Base-by-base conservation (phyloP, 2,329 filamentous ascomycete species). In the Waltergamsia citrina region DNA sequence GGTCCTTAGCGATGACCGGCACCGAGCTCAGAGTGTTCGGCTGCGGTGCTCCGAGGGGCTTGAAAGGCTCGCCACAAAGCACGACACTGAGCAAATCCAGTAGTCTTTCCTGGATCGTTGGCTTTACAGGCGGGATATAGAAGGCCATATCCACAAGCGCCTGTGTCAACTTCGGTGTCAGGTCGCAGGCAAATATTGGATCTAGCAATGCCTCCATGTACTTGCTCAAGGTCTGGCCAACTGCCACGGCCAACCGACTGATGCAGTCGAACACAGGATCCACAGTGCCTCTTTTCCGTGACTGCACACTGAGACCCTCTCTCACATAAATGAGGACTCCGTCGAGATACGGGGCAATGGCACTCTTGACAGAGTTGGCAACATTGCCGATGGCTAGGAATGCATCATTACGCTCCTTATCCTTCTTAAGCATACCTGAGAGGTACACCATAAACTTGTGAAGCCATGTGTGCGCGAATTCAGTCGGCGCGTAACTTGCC, bases 91-190 rank as follows among this genome's bases (percentile, higher is more conserved):
- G 72, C 73, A 98, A 88, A 51, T 98, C 87, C 10, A 98, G 71
- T 17, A 98, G 65, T 46, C 92, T 81, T 50, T 95, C 90, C 52
- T 98, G 92, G 26, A 98, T 96, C 6, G 78, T 88, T 3, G 83
- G 74, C 52, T 94, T 92, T 37, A 95, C 86, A 0, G 93, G 87
- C 1, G 90, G 92, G 30, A 98, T 95, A 53, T 98, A 96, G 52
- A 96, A 94, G 19, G 92, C 92, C 85, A 98, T 95, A 51, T 98
- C 93, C 16, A 96, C 88, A 35, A 98, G 67, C 3, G 93, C 93
- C 53, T 96, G 88, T 0, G 90, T 95, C 17, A 98, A 71, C 44
- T 93, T 92, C 37, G 90, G 84, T 24, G 87, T 95, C 34, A 98
- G 69, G 32, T 94, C 92, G 53, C 92, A 98, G 12, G 86, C 88